Base-by-base conservation (phyloP, 805 yeast species). In the Lipomyces orientalis region DNA sequence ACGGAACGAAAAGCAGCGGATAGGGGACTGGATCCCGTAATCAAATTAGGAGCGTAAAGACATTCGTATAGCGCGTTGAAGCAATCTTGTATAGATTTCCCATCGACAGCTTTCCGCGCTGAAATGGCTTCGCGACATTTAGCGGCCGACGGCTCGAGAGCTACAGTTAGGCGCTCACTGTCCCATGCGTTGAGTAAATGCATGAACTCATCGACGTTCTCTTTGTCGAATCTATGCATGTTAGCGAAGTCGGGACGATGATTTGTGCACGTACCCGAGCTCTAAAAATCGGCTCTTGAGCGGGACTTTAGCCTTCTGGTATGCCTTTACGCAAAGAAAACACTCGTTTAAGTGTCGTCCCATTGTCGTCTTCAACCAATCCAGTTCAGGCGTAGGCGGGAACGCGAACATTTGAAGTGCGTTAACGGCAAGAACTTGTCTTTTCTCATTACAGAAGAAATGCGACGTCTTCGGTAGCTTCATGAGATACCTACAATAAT, bases 1-100 rank as follows among this genome's bases (percentile, higher is more conserved):
- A 73, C 66, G 8, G 61, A 19, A 7, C 61, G 46, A 34, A 69
- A 69, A 10, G 25, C 61, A 8, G 46, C 43, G 12, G 59, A 60
- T 14, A 73, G 65, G 3, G 65, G 60, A 10, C 16, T 31, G 1
- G 68, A 66, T 3, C 34, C 54, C 7, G 39, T n/a, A 7, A 73
- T 58, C 16, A 71, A 49, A 4, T 59, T 29, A 16, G 75, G 75
- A 22, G 71, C 70, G 31, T 73, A 73, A 1, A 73, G 56, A 37
- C 71, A 68, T 51, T 73, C 75, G 60, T 72, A 73, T 35, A 73
- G 34, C 14, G 75, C 71, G 57, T 72, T 70, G 52, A 69, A 68
- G 46, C 71, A 58, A 14, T 60, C 62, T 4, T 73, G 59, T 5
- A 73, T 69, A 2, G 55, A 56, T 5, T 60, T 33, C 8, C 62